A percentile compares a stretch with the other conserved stretches of the same genome.
These are phyloP conservation scores for Lumnitzera littorea DNA, from an alignment of 345 rosid species.

Conservation along the genomic window DNA sequence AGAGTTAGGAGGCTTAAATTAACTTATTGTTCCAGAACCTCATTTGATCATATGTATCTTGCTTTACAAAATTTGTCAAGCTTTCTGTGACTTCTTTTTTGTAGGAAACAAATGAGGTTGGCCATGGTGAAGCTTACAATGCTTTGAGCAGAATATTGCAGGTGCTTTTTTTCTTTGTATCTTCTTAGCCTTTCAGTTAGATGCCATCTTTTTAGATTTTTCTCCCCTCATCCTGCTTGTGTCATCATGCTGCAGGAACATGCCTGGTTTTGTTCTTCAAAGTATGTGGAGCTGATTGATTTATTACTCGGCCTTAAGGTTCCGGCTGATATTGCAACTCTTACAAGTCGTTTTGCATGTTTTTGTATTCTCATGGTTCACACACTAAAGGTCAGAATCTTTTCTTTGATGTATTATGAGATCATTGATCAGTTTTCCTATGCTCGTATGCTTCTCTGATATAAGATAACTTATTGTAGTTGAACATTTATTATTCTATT, in stretches of 20 bases:
- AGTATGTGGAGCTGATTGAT: constrained; percentile 57
- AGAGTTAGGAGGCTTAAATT: no score
- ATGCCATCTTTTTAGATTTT: constrained; percentile 8
- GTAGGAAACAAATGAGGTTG: constrained; percentile 45
- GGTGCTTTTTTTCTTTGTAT: constrained; percentile 28
- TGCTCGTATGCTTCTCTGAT: background rate
- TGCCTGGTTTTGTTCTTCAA: constrained; percentile 61
- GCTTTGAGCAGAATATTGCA: constrained; percentile 62
- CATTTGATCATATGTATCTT: background rate
- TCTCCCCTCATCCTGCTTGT: constrained; percentile 10
- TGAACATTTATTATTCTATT: background rate
- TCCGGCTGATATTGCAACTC: constrained; percentile 42
- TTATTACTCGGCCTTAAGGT: constrained; percentile 51
- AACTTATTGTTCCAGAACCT: background rate
- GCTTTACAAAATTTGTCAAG: background rate
- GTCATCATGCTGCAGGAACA: constrained; percentile 54
- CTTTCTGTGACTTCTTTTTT: constrained; percentile 12
- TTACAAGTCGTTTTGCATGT: constrained; percentile 68
- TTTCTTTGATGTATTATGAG: background rate
- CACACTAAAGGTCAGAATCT: constrained; percentile 47
- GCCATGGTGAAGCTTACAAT: constrained; percentile 60
- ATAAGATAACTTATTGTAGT: background rate
- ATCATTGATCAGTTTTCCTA: constrained; percentile 2
- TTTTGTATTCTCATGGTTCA: constrained; percentile 59
- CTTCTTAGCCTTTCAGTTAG: constrained; percentile 4